These are phyloP conservation scores for Fusarium goolgardi DNA, from an alignment of 2,329 filamentous ascomycete species.

Conservation along the genomic window DNA sequence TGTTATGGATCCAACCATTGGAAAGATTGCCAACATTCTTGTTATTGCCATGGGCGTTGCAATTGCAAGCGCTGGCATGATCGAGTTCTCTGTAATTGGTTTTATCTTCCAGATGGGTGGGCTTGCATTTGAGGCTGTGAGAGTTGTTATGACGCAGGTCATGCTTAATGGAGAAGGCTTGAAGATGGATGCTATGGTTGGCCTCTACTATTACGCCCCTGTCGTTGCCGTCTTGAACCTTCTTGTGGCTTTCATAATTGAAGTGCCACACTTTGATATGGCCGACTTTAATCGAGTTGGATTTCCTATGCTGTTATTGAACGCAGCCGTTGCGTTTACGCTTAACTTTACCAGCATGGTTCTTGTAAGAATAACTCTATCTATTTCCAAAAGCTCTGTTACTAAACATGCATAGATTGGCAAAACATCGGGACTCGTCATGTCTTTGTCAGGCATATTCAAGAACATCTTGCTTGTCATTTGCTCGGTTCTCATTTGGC, in stretches of 20 bases:
- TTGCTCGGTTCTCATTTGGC: constrained; percentile 16
- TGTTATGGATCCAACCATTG: constrained; percentile 3
- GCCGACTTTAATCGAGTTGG: constrained; percentile 2
- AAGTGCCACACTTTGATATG: constrained; percentile 9
- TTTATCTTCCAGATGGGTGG: constrained; percentile 14
- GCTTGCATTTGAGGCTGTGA: constrained; percentile 22
- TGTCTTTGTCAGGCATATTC: constrained; percentile 11
- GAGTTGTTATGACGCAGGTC: constrained; percentile 33
- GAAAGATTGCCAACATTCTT: constrained; percentile 7
- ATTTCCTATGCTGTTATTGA: not conserved
- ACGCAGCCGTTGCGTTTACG: constrained; percentile 12
- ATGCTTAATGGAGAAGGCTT: constrained; percentile 32
- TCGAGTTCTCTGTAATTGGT: constrained; percentile 9
- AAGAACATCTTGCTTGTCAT: constrained; percentile 13
- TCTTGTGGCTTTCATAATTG: constrained; percentile 1
- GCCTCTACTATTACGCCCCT: constrained; percentile 32
- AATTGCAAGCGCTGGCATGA: constrained; percentile 6
- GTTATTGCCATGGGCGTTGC: constrained; percentile 8
- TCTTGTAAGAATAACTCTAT: not conserved
- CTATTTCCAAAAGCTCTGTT: fast-evolving
- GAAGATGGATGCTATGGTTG: constrained; percentile 34
- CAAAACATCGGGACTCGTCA: constrained; percentile 18
- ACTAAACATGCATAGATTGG: constrained; percentile 9
- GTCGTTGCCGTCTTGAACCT: constrained; percentile 15
- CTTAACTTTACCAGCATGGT: constrained; percentile 27